Evolutionary conservation across 257 asterid genomes (phyloP), one percentile per base, ranked within the genome.

Genomic region (Anisodus acutangulus): DNA sequence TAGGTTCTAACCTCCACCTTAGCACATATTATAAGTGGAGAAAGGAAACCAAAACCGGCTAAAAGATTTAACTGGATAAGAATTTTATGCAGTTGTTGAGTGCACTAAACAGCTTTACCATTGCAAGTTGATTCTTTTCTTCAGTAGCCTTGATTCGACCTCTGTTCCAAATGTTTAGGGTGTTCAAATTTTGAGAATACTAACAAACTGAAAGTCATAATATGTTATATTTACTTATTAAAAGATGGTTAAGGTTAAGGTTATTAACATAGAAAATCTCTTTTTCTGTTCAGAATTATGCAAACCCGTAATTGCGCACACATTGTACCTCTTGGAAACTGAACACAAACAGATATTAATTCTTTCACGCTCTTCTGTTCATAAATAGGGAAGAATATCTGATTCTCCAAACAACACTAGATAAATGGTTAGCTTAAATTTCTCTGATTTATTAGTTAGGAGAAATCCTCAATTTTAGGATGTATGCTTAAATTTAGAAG

Each of bases 151-250:
- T 45, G 37, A 72, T n/a, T 49, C 80, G 47, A 72, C 80, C 59
- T 72, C 9, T 72, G 80, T 49, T 72, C 80, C 39, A 72, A n/a
- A 72, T 72, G 80, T 47, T 72, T 22, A 72, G 41, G 41, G 80
- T n/a, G 41, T 72, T 72, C 35, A 31, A 31, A 31, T 31, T 19
- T 19, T 72, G 26, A 72, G 10, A 59, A n/a, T 2, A 22, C 80
- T 72, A 49, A 72, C 59, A 72, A 72, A 72, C 80, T 45, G 59
- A 72, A 72, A 45, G 59, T 19, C 59, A 11, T 47, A 47, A 72
- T 47, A 72, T 22, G 41, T 72, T 72, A n/a, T 72, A 22, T 47
- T 59, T 59, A 16, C 10, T 59, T 72, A 72, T 68, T 6, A 68
- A 37, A 68, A 47, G 4, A 72, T n/a, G 41, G 58, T 45, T 47